Base-by-base conservation (phyloP, 108 stramenopile species). In the Hondaea fermentalgiana region DNA sequence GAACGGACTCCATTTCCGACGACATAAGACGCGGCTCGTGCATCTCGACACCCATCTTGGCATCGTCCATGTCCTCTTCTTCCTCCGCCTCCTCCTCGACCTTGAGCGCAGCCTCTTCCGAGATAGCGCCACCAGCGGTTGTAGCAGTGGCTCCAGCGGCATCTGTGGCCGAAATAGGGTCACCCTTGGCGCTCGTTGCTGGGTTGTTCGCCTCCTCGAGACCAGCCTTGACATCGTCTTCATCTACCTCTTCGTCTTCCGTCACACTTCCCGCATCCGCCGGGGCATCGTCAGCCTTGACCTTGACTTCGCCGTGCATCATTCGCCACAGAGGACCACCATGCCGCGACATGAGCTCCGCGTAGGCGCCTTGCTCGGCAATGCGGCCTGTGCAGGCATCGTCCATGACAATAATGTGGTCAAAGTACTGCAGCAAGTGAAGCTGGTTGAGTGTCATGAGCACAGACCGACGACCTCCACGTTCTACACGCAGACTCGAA, bases 401-500 rank as follows among this genome's bases (percentile, higher is more conserved):
- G 25, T 57, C 58, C 44, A 89, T 19, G 25, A 59, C 57, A 16
- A 89, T 51, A 43, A 89, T 57, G 59, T 57, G 57, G 23, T 76
- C 53, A 17, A 53, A 57, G 5, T 58, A 29, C 42, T 14, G 57
- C 42, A 76, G 8, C 58, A 57, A 53, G 72, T 72, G 72, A 17
- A 89, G 43, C 89, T 89, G 89, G 44, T 76, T 83, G 28, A 83
- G 76, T 12, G 76, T 53, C 76, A 83, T 83, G 45, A 83, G 51
- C n/a, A 83, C 76, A 12, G 76, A 83, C 14, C 76, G 76, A 6
- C 51, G 45, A 1, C 43, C 49, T 12, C 49, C 49, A 16, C 51
- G 72, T 5, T 35, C 42, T 5, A 69, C 88, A n/a, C 44, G 43
- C 10, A 88, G 43, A 16, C 21, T 23, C 12, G 64, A 44, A n/a